Base-by-base conservation (phyloP, 116 monocot genomes). In the Cymodocea nodosa region DNA sequence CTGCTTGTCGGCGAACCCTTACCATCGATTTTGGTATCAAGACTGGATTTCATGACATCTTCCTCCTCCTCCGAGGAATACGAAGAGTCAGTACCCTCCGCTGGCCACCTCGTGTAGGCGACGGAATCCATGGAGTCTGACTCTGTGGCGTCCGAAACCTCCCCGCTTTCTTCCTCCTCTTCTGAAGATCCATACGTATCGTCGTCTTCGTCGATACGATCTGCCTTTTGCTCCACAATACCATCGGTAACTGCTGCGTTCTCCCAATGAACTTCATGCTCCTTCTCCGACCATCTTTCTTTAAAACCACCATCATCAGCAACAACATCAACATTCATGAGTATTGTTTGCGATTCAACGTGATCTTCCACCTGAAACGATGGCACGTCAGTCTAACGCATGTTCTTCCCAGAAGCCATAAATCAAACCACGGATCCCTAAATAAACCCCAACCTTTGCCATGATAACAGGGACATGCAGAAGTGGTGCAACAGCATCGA, bases 81-180 rank as follows among this genome's bases (percentile, higher is more conserved):
- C 15, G 61, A 61, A 20, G 64, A 23, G 4, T 64, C 64, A 2
- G 30, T 53, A 11, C 51, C 35, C 55, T 67, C 54, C 13, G 67
- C 67, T 4, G 67, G 53, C 67, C 67, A 67, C 16, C 17, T 49
- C 7, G 24, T 20, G 19, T 50, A 44, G 44, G 44, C 48, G 3
- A 15, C 48, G 3, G 65, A 65, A 54, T 53, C 67, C 67, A 54
- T 24, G 35, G 67, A 67, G 23, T 51, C 53, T 24, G 18, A 25
- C n/a, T 51, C 67, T 18, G 67, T 52, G 36, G 15, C 15, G 35
- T 61, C 18, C n/a, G 34, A 34, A 23, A 22, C 22, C 20, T 57
- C 23, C 10, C 2, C 37, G 52, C 8, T 23, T 6, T 67, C 54
- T 16, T 5, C 12, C 35, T 18, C 34, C 8, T 54, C 35, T 67